These are phyloP conservation scores for Suillus brevipes DNA, from an alignment of 768 basidiomycete species.

Conservation along the genomic window DNA sequence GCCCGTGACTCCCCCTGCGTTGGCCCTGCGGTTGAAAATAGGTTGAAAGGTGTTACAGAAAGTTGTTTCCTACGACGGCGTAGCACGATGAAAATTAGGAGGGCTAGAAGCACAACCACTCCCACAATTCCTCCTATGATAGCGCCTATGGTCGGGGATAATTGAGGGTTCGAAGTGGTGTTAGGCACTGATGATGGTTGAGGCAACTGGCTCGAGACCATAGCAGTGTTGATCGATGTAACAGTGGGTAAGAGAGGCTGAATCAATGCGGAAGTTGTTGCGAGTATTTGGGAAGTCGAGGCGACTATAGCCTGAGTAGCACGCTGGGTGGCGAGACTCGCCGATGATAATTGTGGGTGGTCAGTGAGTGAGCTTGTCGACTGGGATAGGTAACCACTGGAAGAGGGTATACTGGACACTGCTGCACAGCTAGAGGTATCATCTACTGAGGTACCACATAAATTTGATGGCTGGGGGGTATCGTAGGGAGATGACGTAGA, in stretches of 20 bases:
- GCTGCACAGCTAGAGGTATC: background rate
- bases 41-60: background rate
- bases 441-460: background rate
- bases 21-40: background rate
- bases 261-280: background rate
- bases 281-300: background rate
- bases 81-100: background rate
- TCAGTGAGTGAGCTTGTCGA: too few species aligned
- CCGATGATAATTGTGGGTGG: background rate
- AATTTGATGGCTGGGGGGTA: background rate
- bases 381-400: too few species aligned
- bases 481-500: background rate
- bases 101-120: background rate
- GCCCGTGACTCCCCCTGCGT: background rate
- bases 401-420: too few species aligned
- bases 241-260: background rate
- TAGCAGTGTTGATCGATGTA: background rate
- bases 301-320: background rate
- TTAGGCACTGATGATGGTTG: background rate
- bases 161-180: background rate
- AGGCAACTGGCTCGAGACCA: background rate
- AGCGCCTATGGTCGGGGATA: background rate
- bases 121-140: conserved; percentile 1
- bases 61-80: background rate
- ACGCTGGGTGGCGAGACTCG: background rate